These are phyloP conservation scores for Heteromeles arbutifolia DNA, from an alignment of 306 rosid species.

Conservation along the genomic window DNA sequence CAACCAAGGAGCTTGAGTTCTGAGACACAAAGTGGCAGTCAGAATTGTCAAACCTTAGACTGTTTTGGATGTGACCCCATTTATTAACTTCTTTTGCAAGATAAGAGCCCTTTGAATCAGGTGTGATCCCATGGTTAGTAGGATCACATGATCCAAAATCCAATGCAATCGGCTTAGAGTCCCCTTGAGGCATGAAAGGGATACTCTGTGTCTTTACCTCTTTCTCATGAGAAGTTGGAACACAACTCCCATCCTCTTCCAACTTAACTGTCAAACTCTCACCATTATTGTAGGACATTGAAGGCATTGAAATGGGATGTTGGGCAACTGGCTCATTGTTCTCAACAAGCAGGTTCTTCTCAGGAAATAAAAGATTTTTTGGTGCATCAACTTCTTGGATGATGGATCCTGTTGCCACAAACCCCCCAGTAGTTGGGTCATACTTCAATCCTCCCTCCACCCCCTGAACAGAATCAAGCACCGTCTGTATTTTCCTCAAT, in stretches of 20 bases:
- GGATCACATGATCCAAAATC: slow-evolving; percentile 27
- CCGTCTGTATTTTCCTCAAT: slow-evolving; percentile 62
- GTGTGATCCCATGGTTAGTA: slow-evolving; percentile 16
- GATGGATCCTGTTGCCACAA: slow-evolving; percentile 50
- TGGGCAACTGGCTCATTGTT: slow-evolving; percentile 17
- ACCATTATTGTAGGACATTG: slow-evolving; percentile 14
- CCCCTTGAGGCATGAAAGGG: slow-evolving; percentile 14
- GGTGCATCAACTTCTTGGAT: slow-evolving; percentile 39
- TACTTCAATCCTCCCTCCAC: slow-evolving; percentile 68
- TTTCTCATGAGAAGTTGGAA: slow-evolving; percentile 19
- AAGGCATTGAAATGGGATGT: slow-evolving; percentile 24
- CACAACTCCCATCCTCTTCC: slow-evolving; percentile 39
- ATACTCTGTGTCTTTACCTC: slow-evolving; percentile 28
- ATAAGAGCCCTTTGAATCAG: slow-evolving; percentile 23
- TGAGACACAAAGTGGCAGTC: slow-evolving; percentile 24
- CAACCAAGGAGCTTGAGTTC: slow-evolving; percentile 40
- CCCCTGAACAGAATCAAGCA: slow-evolving; percentile 75
- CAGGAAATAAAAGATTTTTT: slow-evolving; percentile 24
- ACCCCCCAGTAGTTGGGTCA: slow-evolving; percentile 54
- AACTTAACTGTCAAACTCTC: slow-evolving; percentile 30
- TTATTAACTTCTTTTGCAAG: slow-evolving; percentile 16
- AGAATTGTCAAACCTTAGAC: slow-evolving; percentile 25
- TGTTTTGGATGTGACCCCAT: slow-evolving; percentile 14
- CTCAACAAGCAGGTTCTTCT: slow-evolving; percentile 28
- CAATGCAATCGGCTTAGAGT: slow-evolving; percentile 34